Conservation (phyloP, 192 early-diverging fungal species). For the Entomortierella lignicola region DNA sequence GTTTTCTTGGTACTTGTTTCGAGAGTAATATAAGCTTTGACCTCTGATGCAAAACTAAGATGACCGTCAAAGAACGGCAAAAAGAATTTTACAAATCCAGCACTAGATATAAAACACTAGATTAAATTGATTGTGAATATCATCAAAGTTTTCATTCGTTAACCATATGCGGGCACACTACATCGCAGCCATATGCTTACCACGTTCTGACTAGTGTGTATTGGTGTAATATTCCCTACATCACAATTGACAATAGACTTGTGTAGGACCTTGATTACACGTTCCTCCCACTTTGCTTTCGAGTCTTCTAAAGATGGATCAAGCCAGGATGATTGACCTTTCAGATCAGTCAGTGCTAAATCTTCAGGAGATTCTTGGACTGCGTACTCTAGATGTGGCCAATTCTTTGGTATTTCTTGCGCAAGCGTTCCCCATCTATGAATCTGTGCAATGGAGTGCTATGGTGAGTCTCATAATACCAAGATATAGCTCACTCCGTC, state of each 20-base stretch:
- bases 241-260: background rate
- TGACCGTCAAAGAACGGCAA: constrained; percentile 43
- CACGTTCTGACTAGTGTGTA: constrained; percentile 25
- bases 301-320: background rate
- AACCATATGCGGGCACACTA: too few relatives aligned
- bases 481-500: too few relatives aligned
- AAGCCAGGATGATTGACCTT: constrained; percentile 7
- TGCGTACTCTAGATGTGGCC: constrained; percentile 34
- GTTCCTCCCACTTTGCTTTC: constrained; percentile 2
- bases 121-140: too few relatives aligned
- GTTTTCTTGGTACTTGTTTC: background rate
- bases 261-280: background rate
- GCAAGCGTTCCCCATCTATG: constrained; percentile 28
- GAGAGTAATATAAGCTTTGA: constrained; percentile 14
- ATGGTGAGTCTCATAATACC: too few relatives aligned
- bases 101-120: constrained; percentile 42
- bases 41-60: constrained; percentile 21
- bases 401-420: constrained; percentile 14
- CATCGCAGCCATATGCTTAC: constrained; percentile 14
- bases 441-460: background rate
- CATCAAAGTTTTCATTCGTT: too few relatives aligned
- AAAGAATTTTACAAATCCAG: constrained; percentile 51
- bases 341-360: background rate
- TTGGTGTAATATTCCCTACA: background rate
- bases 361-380: constrained; percentile 8